Evolutionary conservation across 495 filamentous ascomycete species (phyloP).

Genomic region (Aspergillus sclerotiicarbonarius): DNA sequence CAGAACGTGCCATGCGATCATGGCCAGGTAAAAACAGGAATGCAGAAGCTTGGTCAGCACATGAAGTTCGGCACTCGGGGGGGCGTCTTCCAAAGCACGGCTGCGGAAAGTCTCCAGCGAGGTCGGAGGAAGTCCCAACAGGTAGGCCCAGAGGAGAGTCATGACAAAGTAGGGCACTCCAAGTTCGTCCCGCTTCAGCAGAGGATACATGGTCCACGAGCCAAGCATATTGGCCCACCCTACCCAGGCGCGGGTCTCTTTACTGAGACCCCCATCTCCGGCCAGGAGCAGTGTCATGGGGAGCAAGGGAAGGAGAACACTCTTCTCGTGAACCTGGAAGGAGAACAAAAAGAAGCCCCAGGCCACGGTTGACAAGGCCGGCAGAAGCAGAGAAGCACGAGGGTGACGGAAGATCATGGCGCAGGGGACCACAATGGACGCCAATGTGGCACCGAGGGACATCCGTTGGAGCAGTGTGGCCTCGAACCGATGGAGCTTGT

Average conservation of each 20-base stretch:
- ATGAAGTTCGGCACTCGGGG: slow-evolving; percentile 41
- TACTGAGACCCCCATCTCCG: slow-evolving; percentile 69
- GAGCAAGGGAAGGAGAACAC: slow-evolving; percentile 82
- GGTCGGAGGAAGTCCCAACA: slow-evolving; percentile 80
- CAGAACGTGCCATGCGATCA: slow-evolving; percentile 75
- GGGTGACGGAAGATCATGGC: slow-evolving; percentile 77
- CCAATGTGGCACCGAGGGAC: slow-evolving; percentile 71
- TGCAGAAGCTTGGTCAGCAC: slow-evolving; percentile 67
- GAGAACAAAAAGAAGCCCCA: slow-evolving; percentile 98
- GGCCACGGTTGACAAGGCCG: slow-evolving; percentile 73
- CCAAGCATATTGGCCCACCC: slow-evolving; percentile 90
- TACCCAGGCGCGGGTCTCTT: slow-evolving; percentile 79
- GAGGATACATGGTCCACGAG: slow-evolving; percentile 90
- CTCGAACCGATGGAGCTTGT: slow-evolving; percentile 77
- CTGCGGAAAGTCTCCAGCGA: slow-evolving; percentile 62
- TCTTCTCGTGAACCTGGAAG: slow-evolving; percentile 98
- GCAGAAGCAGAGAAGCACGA: slow-evolving; percentile 69
- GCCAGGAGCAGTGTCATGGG: slow-evolving; percentile 88
- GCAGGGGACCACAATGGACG: slow-evolving; percentile 74
- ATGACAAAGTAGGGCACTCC: slow-evolving; percentile 81
- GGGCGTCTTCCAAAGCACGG: slow-evolving; percentile 35
- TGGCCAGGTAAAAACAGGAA: slow-evolving; percentile 67
- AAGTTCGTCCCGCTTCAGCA: slow-evolving; percentile 81
- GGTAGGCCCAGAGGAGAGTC: slow-evolving; percentile 82
- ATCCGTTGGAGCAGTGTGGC: slow-evolving; percentile 67